A percentile compares a stretch with the other conserved stretches of the same genome.
Evolutionary conservation across 2,329 filamentous ascomycete species (phyloP).

Genomic region (Diatrype stigma): DNA sequence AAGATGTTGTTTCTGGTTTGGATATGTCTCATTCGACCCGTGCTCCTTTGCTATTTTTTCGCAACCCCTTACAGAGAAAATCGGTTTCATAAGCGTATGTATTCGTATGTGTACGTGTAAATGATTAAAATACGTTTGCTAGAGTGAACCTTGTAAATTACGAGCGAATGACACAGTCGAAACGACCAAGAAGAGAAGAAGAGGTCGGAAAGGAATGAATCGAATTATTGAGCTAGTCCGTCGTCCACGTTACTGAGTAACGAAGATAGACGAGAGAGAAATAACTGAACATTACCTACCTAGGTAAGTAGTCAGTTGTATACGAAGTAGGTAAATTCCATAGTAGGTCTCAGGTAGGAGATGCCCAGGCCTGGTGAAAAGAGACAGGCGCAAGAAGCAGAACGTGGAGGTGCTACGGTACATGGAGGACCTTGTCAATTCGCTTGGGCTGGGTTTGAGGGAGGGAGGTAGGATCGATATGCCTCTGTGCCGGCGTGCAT

Average conservation of each 20-base stretch:
- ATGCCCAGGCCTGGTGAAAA: too few relatives aligned
- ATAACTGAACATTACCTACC: background rate
- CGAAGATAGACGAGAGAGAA: background rate
- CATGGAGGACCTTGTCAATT: background rate
- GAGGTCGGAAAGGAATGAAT: background rate
- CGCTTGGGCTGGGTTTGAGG: background rate
- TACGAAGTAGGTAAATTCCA: background rate
- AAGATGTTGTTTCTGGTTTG: background rate
- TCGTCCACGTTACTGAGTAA: background rate
- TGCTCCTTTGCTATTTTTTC: background rate
- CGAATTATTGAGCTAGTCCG: background rate
- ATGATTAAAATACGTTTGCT: background rate
- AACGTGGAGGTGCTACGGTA: background rate
- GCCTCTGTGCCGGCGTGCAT: too few relatives aligned
- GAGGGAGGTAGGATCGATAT: too few relatives aligned
- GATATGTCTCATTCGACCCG: background rate
- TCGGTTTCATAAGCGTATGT: too few relatives aligned
- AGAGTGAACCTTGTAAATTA: background rate
- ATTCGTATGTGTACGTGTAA: too few relatives aligned
- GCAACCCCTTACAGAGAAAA: background rate
- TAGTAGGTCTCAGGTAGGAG: too few relatives aligned
- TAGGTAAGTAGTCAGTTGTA: background rate
- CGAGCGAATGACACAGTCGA: background rate
- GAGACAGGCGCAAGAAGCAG: too few relatives aligned
- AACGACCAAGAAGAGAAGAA: background rate